Percentiles rank a stretch among this genome's conserved stretches.
Evolutionary conservation across 352 stramenopile species (phyloP).

Genomic region (Plasmopara viticola): DNA sequence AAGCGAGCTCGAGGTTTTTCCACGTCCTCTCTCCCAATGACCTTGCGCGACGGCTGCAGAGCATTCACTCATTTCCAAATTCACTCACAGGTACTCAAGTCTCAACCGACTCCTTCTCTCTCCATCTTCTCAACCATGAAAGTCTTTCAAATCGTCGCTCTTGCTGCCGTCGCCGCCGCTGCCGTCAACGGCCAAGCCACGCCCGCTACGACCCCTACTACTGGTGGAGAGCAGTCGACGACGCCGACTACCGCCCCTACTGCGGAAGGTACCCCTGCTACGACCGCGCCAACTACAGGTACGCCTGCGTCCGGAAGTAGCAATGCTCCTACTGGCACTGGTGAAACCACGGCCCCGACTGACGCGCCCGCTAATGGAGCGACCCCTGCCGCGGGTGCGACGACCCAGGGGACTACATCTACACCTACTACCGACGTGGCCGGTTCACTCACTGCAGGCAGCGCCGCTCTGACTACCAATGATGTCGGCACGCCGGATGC

Average conservation of each 20-base stretch:
- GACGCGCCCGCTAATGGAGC: constrained; percentile 18
- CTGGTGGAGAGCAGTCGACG: background rate
- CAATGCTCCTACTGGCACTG: background rate
- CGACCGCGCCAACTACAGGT: background rate
- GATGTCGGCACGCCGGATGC: background rate
- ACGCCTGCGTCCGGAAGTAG: constrained; percentile 3
- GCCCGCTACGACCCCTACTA: constrained; percentile 3
- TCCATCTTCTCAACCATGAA: constrained; percentile 19
- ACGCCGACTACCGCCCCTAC: constrained; percentile 2
- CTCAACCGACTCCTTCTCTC: constrained; percentile 7
- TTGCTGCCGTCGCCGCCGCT: constrained; percentile 23
- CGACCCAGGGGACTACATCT: background rate
- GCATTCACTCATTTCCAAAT: constrained; percentile 2
- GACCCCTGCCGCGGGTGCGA: background rate
- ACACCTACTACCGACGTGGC: background rate
- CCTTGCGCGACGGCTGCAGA: constrained; percentile 1
- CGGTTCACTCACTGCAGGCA: background rate
- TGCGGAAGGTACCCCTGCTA: background rate
- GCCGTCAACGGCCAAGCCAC: constrained; percentile 20
- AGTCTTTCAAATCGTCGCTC: constrained; percentile 25
- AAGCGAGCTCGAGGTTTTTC: constrained; percentile 1
- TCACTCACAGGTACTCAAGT: constrained; percentile 14
- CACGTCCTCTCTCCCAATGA: constrained; percentile 3
- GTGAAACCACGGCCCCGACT: constrained; percentile 8
- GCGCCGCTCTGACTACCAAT: background rate